Evolutionary conservation across 2,329 filamentous ascomycete genomes (phyloP).

Genomic region (Cladophialophora exuberans): DNA sequence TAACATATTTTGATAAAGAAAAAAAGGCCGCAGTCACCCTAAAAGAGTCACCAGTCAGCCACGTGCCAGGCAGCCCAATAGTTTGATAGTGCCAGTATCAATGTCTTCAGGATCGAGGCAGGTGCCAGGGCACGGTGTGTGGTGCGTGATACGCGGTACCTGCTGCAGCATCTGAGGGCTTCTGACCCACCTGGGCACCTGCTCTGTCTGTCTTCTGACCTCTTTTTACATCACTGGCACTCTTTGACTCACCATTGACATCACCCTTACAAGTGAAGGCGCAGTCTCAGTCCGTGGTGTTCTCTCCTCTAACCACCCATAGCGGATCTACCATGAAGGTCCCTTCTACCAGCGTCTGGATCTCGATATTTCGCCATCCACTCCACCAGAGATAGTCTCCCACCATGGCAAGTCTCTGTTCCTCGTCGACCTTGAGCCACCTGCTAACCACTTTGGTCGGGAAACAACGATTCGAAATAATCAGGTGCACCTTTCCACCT

Average conservation of each 20-base stretch:
- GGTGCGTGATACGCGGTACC: too few species aligned
- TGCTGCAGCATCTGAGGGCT: too few species aligned
- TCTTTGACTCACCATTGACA: neutral
- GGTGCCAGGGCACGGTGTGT: too few species aligned
- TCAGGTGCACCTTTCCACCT: slow-evolving; percentile 54
- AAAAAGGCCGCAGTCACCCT: too few species aligned
- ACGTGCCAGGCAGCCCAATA: too few species aligned
- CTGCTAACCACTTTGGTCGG: slow-evolving; percentile 55
- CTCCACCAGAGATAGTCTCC: slow-evolving; percentile 57
- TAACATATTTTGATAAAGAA: too few species aligned
- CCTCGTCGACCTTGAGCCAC: slow-evolving; percentile 52
- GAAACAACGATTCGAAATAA: slow-evolving; percentile 57
- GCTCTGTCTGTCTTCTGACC: too few species aligned
- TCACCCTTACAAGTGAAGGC: neutral
- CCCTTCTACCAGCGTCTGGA: slow-evolving; percentile 48
- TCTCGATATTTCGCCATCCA: slow-evolving; percentile 57
- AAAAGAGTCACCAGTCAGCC: too few species aligned
- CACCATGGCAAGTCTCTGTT: slow-evolving; percentile 53
- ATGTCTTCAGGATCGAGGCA: too few species aligned
- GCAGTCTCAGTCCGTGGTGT: slow-evolving; percentile 4
- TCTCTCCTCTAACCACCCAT: slow-evolving; percentile 48
- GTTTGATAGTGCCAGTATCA: too few species aligned
- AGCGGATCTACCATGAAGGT: slow-evolving; percentile 45
- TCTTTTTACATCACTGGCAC: too few species aligned
- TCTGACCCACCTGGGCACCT: too few species aligned